These are phyloP conservation scores for Blastobotrys robertii DNA, from an alignment of 805 yeast genomes.

Conservation along the genomic window DNA sequence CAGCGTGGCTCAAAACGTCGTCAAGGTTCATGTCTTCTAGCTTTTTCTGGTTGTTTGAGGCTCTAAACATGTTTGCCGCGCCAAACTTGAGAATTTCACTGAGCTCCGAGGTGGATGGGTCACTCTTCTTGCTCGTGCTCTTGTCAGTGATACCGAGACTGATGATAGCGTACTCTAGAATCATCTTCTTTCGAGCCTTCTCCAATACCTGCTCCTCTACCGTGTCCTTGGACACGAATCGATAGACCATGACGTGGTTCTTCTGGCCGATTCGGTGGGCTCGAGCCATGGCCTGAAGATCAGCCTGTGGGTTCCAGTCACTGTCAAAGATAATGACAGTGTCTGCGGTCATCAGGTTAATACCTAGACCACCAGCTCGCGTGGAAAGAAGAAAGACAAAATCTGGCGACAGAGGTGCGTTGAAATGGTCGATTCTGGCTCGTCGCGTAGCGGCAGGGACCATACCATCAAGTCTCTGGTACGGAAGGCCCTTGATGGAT, in stretches of 20 bases:
- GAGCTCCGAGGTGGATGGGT: constrained; percentile 76
- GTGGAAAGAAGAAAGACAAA: constrained; percentile 85
- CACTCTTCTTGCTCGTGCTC: constrained; percentile 46
- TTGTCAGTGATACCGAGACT: constrained; percentile 90
- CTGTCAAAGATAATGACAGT: constrained; percentile 96
- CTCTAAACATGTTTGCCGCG: constrained; percentile 96
- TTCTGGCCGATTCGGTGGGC: constrained; percentile 99
- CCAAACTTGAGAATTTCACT: constrained; percentile 94
- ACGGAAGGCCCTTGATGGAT: constrained; percentile 74
- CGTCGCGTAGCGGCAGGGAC: constrained; percentile 90
- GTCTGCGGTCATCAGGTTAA: constrained; percentile 97
- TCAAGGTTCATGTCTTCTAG: constrained; percentile 91
- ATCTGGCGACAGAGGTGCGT: constrained; percentile 86
- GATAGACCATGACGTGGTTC: constrained; percentile 92
- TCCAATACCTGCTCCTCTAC: constrained; percentile 97
- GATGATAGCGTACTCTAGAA: constrained; percentile 93
- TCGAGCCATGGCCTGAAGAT: constrained; percentile 98
- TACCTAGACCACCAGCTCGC: constrained; percentile 98
- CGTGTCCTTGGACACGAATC: constrained; percentile 96
- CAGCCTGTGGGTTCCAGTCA: constrained; percentile 99
- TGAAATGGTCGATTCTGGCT: constrained; percentile 91
- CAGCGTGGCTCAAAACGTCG: constrained; percentile 93
- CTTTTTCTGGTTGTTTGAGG: constrained; percentile 90
- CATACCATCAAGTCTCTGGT: constrained; percentile 95
- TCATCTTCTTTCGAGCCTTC: constrained; percentile 96